Conservation (phyloP, 768 basidiomycete species). For the Mycena filopes region DNA sequence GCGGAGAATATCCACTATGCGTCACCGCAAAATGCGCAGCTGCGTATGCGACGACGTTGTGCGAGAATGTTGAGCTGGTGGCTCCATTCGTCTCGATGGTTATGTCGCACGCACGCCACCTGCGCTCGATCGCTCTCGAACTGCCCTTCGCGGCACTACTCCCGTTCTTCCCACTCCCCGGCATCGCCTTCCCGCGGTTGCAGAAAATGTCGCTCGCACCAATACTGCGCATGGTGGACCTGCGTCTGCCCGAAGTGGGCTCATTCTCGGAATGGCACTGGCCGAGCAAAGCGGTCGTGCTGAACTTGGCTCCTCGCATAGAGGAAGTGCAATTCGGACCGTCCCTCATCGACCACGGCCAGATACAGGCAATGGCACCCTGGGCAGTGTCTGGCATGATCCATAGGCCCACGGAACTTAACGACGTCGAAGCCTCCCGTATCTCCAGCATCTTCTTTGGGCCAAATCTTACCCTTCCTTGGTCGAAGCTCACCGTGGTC, state of each 20-base stretch:
- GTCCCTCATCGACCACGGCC: too few relatives aligned
- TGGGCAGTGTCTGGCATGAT: neutral
- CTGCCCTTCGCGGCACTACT: neutral
- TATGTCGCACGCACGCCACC: slow-evolving; percentile 5
- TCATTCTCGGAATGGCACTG: slow-evolving; percentile 6
- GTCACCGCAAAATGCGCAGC: slow-evolving; percentile 13
- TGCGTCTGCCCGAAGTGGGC: neutral
- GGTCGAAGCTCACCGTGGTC: slow-evolving; percentile 14
- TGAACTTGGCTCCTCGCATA: neutral
- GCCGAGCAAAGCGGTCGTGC: slow-evolving; percentile 2
- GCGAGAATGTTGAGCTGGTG: neutral
- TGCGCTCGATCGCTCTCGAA: slow-evolving; percentile 1
- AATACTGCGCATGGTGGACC: neutral
- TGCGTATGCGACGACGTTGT: neutral
- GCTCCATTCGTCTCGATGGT: slow-evolving; percentile 7
- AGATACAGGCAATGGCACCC: too few relatives aligned
- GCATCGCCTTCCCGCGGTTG: slow-evolving; percentile 2
- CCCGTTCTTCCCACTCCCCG: slow-evolving; percentile 4
- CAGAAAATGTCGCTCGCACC: slow-evolving; percentile 8
- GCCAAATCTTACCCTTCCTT: slow-evolving; percentile 2
- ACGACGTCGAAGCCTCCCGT: neutral
- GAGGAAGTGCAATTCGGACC: slow-evolving; percentile 3
- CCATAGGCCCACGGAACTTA: too few relatives aligned
- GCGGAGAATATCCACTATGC: neutral
- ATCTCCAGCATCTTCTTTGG: slow-evolving; percentile 15